These are phyloP conservation scores for Dalbergia cochinchinensis DNA, from an alignment of 306 rosid species.

Conservation along the genomic window DNA sequence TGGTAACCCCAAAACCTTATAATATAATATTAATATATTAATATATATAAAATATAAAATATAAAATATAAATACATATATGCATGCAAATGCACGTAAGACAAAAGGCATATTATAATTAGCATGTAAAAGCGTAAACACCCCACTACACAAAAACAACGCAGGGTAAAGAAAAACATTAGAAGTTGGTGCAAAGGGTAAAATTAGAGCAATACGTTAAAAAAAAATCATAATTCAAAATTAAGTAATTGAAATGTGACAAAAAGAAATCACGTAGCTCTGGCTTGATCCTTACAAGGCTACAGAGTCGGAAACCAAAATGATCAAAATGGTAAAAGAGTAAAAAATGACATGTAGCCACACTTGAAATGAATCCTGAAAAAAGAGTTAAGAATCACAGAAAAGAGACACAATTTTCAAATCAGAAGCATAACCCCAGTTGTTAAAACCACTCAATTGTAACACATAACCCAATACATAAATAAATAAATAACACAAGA, in stretches of 20 bases:
- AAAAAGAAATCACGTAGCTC: not conserved
- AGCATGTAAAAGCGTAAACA: not conserved
- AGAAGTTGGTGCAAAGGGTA: slow-evolving; percentile 2
- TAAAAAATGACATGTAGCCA: not conserved
- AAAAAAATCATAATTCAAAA: not conserved
- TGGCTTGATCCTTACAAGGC: not conserved
- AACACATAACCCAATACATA: not conserved
- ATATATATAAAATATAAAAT: too few relatives aligned
- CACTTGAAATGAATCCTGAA: not conserved
- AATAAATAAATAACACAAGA: not conserved
- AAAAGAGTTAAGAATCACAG: not conserved
- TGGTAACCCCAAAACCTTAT: not conserved
- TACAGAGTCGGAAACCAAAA: not conserved
- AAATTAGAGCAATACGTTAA: not conserved
- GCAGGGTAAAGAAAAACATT: slow-evolving; percentile 6
- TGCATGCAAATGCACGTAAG: slow-evolving; percentile 10
- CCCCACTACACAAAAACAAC: slow-evolving; percentile 8
- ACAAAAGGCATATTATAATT: not conserved
- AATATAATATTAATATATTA: not conserved
- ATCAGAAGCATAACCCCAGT: slow-evolving; percentile 7
- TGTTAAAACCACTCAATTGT: not conserved
- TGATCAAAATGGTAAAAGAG: not conserved
- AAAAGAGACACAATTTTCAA: slow-evolving; percentile 16
- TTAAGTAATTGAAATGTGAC: not conserved
- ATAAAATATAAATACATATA: not conserved